Evolutionary conservation across 1,284 basidiomycete genomes (phyloP).

Genomic region (Trichosporon faecale): DNA sequence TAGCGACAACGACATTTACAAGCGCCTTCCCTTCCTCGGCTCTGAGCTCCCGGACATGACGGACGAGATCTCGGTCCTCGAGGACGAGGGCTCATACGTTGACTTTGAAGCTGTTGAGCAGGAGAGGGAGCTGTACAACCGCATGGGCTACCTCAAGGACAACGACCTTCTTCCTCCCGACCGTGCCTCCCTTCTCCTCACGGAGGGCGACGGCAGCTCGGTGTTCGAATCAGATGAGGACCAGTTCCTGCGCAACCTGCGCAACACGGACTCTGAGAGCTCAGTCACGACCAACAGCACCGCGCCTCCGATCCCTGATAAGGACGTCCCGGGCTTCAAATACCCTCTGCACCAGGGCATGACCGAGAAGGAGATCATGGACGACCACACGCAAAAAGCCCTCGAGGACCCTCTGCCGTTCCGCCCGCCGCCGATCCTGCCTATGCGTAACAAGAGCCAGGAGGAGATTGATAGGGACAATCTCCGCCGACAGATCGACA

Average conservation of each 20-base stretch:
- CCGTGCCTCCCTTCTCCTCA: not conserved
- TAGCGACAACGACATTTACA: not conserved
- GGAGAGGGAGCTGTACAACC: not conserved
- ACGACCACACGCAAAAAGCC: not conserved
- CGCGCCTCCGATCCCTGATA: not conserved
- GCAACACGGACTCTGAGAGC: not conserved
- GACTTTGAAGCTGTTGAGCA: not conserved
- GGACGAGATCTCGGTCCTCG: not conserved
- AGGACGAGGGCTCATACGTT: not conserved
- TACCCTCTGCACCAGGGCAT: slow-evolving; percentile 1
- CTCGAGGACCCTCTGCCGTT: not conserved
- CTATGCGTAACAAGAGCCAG: not conserved
- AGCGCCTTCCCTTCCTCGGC: not conserved
- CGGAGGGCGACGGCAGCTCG: not conserved
- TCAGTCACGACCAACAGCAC: not conserved
- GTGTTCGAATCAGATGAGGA: slow-evolving; percentile 1
- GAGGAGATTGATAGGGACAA: slow-evolving; percentile 1
- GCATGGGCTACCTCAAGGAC: slow-evolving; percentile 1
- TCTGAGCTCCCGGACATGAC: not conserved
- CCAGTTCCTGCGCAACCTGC: slow-evolving; percentile 1
- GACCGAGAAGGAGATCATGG: slow-evolving; percentile 5
- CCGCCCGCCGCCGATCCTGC: slow-evolving; percentile 3
- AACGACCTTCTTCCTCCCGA: not conserved
- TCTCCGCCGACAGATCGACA: slow-evolving; percentile 2
- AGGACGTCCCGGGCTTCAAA: slow-evolving; percentile 2